These are phyloP conservation scores for Nannochloropsis gaditana DNA, from an alignment of 108 stramenopile genomes.

Conservation along the genomic window DNA sequence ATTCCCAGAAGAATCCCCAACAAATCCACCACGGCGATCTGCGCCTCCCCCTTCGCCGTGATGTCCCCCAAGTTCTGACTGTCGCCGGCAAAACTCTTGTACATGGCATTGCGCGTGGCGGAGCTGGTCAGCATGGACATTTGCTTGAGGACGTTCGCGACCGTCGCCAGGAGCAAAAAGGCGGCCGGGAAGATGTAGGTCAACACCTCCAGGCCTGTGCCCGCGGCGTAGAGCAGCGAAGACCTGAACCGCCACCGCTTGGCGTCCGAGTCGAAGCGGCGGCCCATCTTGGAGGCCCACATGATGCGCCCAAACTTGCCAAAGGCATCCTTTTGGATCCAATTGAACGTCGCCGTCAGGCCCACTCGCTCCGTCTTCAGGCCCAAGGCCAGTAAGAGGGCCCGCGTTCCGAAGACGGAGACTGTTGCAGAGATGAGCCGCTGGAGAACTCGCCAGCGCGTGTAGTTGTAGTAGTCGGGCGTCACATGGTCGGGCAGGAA, in stretches of 20 bases:
- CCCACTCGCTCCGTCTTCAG: constrained; percentile 62
- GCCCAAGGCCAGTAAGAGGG: constrained; percentile 75
- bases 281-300: constrained; percentile 89
- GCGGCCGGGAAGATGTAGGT: constrained; percentile 71
- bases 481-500: constrained; percentile 80
- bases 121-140: constrained; percentile 72
- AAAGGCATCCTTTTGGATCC: constrained; percentile 87
- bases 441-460: constrained; percentile 73
- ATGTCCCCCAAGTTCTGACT: constrained; percentile 89
- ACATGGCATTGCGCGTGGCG: constrained; percentile 78
- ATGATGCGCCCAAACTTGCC: constrained; percentile 80
- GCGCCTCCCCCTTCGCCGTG: constrained; percentile 91
- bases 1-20: constrained; percentile 76
- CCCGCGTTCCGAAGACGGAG: constrained; percentile 84
- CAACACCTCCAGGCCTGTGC: constrained; percentile 76
- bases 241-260: constrained; percentile 84
- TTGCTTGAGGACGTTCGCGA: constrained; percentile 83
- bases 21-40: constrained; percentile 86
- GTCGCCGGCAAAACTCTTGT: constrained; percentile 70
- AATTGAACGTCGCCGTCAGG: constrained; percentile 74
- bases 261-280: constrained; percentile 83
- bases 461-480: constrained; percentile 71
- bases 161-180: constrained; percentile 75
- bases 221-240: constrained; percentile 68
- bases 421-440: constrained; percentile 79